Conservation (phyloP, 2,329 filamentous ascomycete species). For the Penicillium occitanis region DNA sequence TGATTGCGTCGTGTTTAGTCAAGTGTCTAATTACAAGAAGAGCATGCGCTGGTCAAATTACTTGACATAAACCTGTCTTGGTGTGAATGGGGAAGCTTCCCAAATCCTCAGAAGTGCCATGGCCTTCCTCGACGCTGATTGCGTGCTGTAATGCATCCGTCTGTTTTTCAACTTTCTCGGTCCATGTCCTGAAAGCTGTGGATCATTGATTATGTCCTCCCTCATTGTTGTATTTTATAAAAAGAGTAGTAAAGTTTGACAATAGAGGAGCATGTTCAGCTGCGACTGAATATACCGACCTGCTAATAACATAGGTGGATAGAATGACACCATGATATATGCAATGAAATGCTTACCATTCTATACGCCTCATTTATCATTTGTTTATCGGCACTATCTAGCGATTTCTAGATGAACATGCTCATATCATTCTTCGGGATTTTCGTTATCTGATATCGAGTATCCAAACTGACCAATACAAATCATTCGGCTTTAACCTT, state of each 20-base stretch:
- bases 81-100: background rate
- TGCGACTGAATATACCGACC: background rate
- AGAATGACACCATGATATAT: background rate
- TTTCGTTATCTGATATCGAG: background rate
- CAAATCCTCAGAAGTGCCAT: background rate
- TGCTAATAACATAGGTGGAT: background rate
- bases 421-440: background rate
- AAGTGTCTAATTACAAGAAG: too few species aligned
- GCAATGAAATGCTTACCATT: background rate
- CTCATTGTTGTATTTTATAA: background rate
- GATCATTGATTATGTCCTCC: background rate
- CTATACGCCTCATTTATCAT: background rate
- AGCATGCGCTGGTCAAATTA: background rate
- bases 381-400: background rate
- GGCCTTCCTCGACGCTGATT: background rate
- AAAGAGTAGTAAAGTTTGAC: background rate
- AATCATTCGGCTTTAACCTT: background rate
- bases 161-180: background rate
- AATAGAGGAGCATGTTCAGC: background rate
- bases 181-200: background rate
- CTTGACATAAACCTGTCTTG: background rate
- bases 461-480: background rate
- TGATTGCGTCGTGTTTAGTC: background rate
- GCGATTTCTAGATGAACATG: background rate
- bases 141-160: background rate